Base-by-base conservation (phyloP, 1,139 yeast species). In the Yamadazyma kanchanaburiensis region DNA sequence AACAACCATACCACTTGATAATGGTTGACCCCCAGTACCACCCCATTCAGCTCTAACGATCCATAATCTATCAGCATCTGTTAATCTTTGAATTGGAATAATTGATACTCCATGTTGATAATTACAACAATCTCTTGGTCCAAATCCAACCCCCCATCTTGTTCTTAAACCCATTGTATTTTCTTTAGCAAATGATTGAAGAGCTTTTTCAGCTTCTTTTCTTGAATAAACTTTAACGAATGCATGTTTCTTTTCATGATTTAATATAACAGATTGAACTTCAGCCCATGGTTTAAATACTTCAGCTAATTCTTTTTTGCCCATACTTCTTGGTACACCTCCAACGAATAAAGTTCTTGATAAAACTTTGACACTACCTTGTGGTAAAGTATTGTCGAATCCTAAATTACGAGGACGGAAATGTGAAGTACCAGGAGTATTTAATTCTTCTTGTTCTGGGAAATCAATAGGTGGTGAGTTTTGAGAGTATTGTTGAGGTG, bases 71-170 rank as follows among this genome's bases (percentile, higher is more conserved):
- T 91, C 98, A 13, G 96, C 95, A 35, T 91, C 98, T 0, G 98
- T 91, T 45, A 91, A 71, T 48, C 96, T 75, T 40, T 74, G 75
- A 30, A 91, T 64, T 17, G 97, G 96, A 39, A 91, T 86, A 15
- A 88, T 75, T 34, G 95, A 83, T 25, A 82, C 71, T 40, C 98
- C 98, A 37, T 82, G 81, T 52, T 83, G 91, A 56, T 91, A 91
- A 58, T 91, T 94, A 57, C 96, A 87, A 64, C 97, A 89, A 55
- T 91, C 97, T 66, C 98, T 79, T 31, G 98, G 98, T 4, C 98
- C 98, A 53, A 86, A 91, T 2, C 98, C 98, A 42, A 91, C 97
- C 44, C 97, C 98, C 98, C 98, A 91, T 53, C 96, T 75, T 7
- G 94, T 86, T 62, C 91, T 85, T 52, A 77, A 74, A 29, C 71